Base-by-base conservation (phyloP, 1,284 basidiomycete genomes). In the Erythrobasidium hasegawianum region DNA sequence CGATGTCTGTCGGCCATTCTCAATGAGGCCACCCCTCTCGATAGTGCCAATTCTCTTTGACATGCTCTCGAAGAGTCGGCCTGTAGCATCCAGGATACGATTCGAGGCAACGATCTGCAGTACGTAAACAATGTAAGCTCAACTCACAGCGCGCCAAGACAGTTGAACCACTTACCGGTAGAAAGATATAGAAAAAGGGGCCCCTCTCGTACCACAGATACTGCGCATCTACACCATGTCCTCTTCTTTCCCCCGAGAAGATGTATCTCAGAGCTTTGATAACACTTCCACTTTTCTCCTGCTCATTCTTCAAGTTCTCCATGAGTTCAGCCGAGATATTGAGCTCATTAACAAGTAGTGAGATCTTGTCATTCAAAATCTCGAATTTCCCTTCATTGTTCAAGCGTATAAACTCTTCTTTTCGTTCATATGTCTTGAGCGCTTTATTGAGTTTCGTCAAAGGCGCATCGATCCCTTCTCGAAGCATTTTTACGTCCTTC, bases 401-500 rank as follows among this genome's bases (percentile, higher is more conserved):
- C 11, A 71, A 38, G 10, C 72, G 65, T 14, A 64, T 47, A 38
- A 61, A 71, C 26, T 70, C 71, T 56, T 71, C 72, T 47, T 71
- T 67, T 16, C 69, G 59, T 20, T 69, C 61, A 43, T 69, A 74
- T n/a, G 75, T 70, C 43, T 75, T 72, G 40, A 79, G 72, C 0
- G 76, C 74, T 33, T 76, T 73, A 11, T 68, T 69, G 2, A 79
- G 72, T 54, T 75, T 73, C 3, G 75, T 69, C 14, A 77, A 61
- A 11, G 75, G 75, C 14, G 71, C 65, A 33, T 78, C 76, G 57
- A 77, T 70, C 16, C 71, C 75, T 22, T 77, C 74, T 33, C 75
- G 69, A 18, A 79, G 69, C 2, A 72, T 62, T 18, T 72, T 69
- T 14, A 78, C 68, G 59, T 78, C 76, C 16, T 67, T 72, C 57